Evolutionary conservation across 768 basidiomycete genomes (phyloP), one percentile per base, ranked within the genome.

Genomic region (Fomitopsis pulvina): DNA sequence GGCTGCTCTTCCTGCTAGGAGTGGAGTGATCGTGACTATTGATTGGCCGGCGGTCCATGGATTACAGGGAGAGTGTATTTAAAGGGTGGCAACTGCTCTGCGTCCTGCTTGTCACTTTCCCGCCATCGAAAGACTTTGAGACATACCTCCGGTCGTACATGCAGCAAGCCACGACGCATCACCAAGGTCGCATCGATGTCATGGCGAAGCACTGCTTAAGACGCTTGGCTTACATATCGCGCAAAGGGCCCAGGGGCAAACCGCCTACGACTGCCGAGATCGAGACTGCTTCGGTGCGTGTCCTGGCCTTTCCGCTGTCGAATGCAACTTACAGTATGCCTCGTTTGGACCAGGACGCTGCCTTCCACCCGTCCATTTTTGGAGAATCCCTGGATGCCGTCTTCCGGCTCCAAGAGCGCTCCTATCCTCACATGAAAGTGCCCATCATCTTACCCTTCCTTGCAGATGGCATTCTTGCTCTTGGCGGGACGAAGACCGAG

Each of bases 361-460:
- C 94, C 7, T 97, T 96, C 70, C 88, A 93, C 55, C 92, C 93
- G 0, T 93, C 91, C 1, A 92, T 88, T 1, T 97, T 96, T 60
- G 92, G 92, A 12, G 92, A 94, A 70, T 84, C 89, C 0, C 73
- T 97, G 11, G 87, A 88, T 54, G 82, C 82, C 22, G 87, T 92
- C 52, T 84, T 88, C 67, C 75, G 86, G 40, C 71, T 92, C 9
- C 93, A 96, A 67, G 83, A 85, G 60, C 80, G 88, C 37, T 90
- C 85, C 45, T 94, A 95, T 59, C 88, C 92, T 2, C 72, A 79
- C 47, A 81, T 87, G 57, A 86, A 83, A 64, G 83, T 95, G 11
- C 93, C 93, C 16, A 91, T 93, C 65, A 89, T 97, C 58, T 80
- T 97, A 6, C 91, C 92, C 12, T 96, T 95, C 75, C 83, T 96